These are phyloP conservation scores for Coemansia sp. DNA, from an alignment of 192 early-diverging fungal genomes.

Conservation along the genomic window DNA sequence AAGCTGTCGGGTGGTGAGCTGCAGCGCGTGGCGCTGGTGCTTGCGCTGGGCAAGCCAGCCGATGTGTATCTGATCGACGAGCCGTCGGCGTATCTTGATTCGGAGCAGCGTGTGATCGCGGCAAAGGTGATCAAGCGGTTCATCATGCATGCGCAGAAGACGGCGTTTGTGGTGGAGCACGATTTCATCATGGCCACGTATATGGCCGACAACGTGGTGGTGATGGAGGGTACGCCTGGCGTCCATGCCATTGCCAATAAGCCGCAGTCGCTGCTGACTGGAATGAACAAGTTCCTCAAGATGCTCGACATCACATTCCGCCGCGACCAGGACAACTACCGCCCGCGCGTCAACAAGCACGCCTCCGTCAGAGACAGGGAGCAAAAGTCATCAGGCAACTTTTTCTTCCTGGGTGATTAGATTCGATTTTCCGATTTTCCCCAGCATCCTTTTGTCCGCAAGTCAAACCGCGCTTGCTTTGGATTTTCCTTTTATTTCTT, in stretches of 20 bases:
- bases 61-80: conserved; percentile 99
- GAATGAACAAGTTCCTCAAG: conserved; percentile 97
- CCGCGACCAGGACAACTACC: conserved; percentile 94
- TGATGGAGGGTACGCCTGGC: conserved; percentile 91
- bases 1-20: conserved; percentile 96
- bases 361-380: conserved; percentile 95
- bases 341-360: conserved; percentile 96
- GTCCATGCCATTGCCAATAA: conserved; percentile 77
- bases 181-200: conserved; percentile 99
- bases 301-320: conserved; percentile 95
- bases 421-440: no score
- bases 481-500: no score
- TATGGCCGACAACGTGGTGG: conserved; percentile 93
- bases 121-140: conserved; percentile 99
- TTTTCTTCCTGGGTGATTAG: conserved; percentile 66
- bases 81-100: conserved; percentile 97
- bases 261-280: conserved; percentile 87
- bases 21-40: conserved; percentile 96
- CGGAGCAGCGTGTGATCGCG: conserved; percentile 98
- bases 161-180: conserved; percentile 98
- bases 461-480: no score
- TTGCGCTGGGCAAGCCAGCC: conserved; percentile 84
- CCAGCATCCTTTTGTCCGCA: no score
- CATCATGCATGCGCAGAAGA: conserved; percentile 94
- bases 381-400: conserved; percentile 79